Conservation (phyloP, 2,329 filamentous ascomycete genomes). For the Calonectria montana region DNA sequence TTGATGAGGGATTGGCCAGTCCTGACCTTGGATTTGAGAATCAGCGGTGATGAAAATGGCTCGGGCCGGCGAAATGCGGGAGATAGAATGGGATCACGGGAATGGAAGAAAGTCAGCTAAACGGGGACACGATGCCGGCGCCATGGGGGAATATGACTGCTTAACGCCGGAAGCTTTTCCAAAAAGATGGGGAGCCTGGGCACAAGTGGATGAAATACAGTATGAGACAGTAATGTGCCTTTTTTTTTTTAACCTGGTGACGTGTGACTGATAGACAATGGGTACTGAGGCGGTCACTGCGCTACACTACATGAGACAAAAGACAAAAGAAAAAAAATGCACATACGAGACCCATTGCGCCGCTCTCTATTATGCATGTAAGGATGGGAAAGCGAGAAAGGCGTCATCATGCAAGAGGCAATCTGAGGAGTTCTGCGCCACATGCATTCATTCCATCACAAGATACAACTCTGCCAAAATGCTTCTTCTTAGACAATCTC, state of each 20-base stretch:
- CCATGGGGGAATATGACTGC: neutral
- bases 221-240: neutral
- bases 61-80: conserved; percentile 25
- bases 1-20: neutral
- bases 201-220: neutral
- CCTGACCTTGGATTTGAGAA: neutral
- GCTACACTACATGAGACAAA: neutral
- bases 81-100: conserved; percentile 4
- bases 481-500: neutral
- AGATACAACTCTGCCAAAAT: neutral
- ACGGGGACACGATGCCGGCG: neutral
- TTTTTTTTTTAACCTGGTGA: neutral
- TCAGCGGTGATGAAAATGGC: conserved; percentile 23
- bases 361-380: neutral
- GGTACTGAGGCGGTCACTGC: conserved; percentile 16
- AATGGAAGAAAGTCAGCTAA: neutral
- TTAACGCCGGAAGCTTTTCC: neutral
- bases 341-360: neutral
- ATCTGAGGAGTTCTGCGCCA: neutral
- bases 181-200: conserved; percentile 5
- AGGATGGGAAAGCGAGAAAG: neutral
- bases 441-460: no score
- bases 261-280: neutral
- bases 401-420: neutral
- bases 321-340: neutral